Base-by-base conservation (phyloP, 1,284 basidiomycete species). In the Cystobasidiaceae sp. region DNA sequence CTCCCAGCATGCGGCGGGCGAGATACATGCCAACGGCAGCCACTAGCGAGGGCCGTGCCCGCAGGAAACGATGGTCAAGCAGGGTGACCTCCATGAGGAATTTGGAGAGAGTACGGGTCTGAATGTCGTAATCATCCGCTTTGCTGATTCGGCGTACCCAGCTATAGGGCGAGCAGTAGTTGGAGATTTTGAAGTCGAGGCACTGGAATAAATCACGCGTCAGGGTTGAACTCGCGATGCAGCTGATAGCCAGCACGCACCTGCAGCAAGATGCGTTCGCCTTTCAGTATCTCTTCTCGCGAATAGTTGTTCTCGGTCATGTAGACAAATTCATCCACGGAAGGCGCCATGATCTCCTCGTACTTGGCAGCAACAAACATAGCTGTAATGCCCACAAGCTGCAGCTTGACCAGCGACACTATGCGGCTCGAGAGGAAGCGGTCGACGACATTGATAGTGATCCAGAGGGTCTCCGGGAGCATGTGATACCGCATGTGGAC, bases 1-100 rank as follows among this genome's bases (percentile, higher is more conserved):
- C 89, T 54, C 87, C 89, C 70, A 96, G 79, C 93, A 97, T 96
- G 78, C 80, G 84, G 72, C 92, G 84, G 51, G 93, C 86, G 68
- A 87, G 86, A 82, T 93, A 98, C 96, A 99, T 99, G 57, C 93
- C 90, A 61, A 98, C 86, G 11, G 94, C 96, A n/a, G 96, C 96
- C 55, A 97, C 82, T 75, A 97, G 82, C 76, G 89, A 92, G 0
- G 94, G 93, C 78, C 93, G 94, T 67, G 88, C 93, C 55, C 90
- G 82, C 74, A 99, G 78, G 83, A 99, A 98, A 45, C 90, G 86
- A 75, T 96, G 80, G 77, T 98, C 94, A 67, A 98, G 81, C 57
- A 98, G 81, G 7, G 93, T 96, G 50, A 96, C 89, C 79, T 99
- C 96, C 75, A 93, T 94, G 76, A 98, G 79, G 82, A 97, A 98